phyloP scores from a whole-genome alignment of 2,329 filamentous ascomycete genomes.

The Atkinsonella texensis region DNA sequence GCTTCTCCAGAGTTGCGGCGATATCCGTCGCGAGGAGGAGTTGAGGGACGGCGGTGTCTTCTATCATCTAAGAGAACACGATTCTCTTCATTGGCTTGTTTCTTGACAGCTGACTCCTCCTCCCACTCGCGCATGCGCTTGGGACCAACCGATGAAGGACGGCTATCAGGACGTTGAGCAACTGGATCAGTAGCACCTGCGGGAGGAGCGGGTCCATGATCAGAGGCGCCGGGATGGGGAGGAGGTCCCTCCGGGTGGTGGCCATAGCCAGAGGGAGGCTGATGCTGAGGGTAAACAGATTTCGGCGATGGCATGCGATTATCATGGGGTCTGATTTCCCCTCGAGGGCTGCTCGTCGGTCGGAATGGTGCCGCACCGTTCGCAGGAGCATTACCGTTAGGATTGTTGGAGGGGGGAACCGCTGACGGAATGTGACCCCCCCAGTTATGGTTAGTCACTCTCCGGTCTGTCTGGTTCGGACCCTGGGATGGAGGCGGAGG shows the following conservation, averaged over 20 bases:
- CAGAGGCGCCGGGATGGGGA: conserved; percentile 48
- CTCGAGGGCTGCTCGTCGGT: conserved; percentile 60
- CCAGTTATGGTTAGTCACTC: conserved; percentile 49
- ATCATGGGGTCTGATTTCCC: conserved; percentile 73
- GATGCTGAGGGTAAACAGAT: conserved; percentile 70
- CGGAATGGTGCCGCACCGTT: conserved; percentile 60
- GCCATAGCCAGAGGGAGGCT: conserved; percentile 39
- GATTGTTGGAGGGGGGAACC: conserved; percentile 24
- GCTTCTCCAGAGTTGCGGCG: conserved; percentile 69
- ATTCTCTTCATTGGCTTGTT: conserved; percentile 78
- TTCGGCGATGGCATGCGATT: conserved; percentile 86
- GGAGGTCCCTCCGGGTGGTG: conserved; percentile 51
- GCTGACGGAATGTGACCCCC: conserved; percentile 38
- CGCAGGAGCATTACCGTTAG: conserved; percentile 28
- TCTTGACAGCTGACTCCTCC: conserved; percentile 66
- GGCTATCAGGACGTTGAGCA: conserved; percentile 49
- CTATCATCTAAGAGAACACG: conserved; percentile 79
- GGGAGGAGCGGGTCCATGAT: conserved; percentile 30
- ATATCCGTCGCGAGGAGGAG: conserved; percentile 56
- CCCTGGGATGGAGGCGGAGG: conserved; percentile 32
- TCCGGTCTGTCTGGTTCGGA: conserved; percentile 38
- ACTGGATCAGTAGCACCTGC: conserved; percentile 50
- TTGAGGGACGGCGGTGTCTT: conserved; percentile 65
- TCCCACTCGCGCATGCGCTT: conserved; percentile 94
- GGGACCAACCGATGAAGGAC: conserved; percentile 65